A percentile compares a stretch with the other conserved stretches of the same genome.
Evolutionary conservation across 2,329 filamentous ascomycete species (phyloP).

Genomic region (Elsinoe fawcettii): DNA sequence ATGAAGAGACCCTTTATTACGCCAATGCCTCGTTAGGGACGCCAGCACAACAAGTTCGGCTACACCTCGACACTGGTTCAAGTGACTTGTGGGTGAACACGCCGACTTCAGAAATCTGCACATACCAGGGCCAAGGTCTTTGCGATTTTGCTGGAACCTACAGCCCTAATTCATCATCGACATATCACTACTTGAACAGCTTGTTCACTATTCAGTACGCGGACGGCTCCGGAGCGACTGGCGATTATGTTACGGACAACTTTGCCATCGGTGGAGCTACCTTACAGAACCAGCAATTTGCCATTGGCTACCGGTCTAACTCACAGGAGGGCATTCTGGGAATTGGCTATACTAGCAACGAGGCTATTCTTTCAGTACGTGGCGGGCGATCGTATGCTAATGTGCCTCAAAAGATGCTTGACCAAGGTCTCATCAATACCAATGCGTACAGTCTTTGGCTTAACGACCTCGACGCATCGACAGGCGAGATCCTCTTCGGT

Average conservation of each 20-base stretch:
- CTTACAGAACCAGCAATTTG: conserved; percentile 58
- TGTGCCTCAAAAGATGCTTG: conserved; percentile 56
- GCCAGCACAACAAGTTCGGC: conserved; percentile 45
- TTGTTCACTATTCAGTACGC: conserved; percentile 84
- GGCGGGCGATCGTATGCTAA: conserved; percentile 47
- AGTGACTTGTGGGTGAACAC: conserved; percentile 62
- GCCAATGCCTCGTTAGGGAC: conserved; percentile 52
- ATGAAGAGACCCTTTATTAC: conserved; percentile 53
- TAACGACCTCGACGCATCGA: conserved; percentile 52
- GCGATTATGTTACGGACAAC: conserved; percentile 74
- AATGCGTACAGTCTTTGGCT: conserved; percentile 63
- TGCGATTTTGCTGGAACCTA: conserved; percentile 62
- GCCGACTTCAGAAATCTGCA: conserved; percentile 53
- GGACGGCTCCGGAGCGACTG: conserved; percentile 67
- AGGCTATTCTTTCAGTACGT: conserved; percentile 60
- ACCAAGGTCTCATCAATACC: conserved; percentile 53
- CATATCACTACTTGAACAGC: conserved; percentile 64
- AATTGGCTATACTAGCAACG: conserved; percentile 73
- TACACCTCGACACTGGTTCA: conserved; percentile 56
- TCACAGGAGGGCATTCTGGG: conserved; percentile 68
- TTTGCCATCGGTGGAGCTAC: conserved; percentile 51
- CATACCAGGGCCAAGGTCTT: conserved; percentile 32
- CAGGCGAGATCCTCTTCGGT: conserved; percentile 68
- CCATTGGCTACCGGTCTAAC: conserved; percentile 58
- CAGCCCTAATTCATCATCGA: conserved; percentile 61